These are phyloP conservation scores for Hortaea sp. DNA, from an alignment of 2,329 filamentous ascomycete genomes.

Conservation along the genomic window DNA sequence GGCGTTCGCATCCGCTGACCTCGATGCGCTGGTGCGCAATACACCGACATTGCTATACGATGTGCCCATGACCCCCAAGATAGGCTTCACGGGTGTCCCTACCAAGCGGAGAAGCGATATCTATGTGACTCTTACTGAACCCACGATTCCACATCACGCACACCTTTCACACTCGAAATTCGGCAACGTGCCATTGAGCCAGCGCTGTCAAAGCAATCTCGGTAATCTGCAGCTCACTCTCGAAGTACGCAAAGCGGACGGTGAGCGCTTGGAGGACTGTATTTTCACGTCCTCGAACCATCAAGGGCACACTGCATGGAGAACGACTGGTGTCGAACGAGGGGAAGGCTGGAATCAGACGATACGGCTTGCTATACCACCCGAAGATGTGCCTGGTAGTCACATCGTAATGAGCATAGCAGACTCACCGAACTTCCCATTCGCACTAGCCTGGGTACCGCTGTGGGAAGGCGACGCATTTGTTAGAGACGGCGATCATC, in stretches of 20 bases:
- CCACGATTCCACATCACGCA: slow-evolving; percentile 60
- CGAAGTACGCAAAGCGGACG: slow-evolving; percentile 70
- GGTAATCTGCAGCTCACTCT: slow-evolving; percentile 77
- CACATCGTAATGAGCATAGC: slow-evolving; percentile 86
- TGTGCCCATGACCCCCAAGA: slow-evolving; percentile 71
- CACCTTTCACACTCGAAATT: slow-evolving; percentile 61
- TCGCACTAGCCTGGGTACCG: slow-evolving; percentile 85
- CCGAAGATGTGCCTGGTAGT: slow-evolving; percentile 67
- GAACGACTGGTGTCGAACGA: slow-evolving; percentile 68
- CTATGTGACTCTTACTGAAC: slow-evolving; percentile 75
- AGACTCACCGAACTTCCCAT: slow-evolving; percentile 76
- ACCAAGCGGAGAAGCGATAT: slow-evolving; percentile 86
- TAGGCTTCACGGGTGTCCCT: slow-evolving; percentile 88
- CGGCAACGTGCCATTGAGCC: slow-evolving; percentile 65
- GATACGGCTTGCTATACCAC: slow-evolving; percentile 66
- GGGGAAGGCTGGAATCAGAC: slow-evolving; percentile 84
- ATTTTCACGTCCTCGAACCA: slow-evolving; percentile 81
- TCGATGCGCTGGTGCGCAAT: slow-evolving; percentile 69
- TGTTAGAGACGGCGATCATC: slow-evolving; percentile 72
- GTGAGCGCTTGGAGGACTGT: slow-evolving; percentile 76
- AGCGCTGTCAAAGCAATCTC: slow-evolving; percentile 46
- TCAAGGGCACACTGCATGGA: slow-evolving; percentile 71
- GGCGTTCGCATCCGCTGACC: slow-evolving; percentile 66
- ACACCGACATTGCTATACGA: slow-evolving; percentile 81
- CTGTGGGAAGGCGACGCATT: slow-evolving; percentile 91